A percentile compares a stretch with the other conserved stretches of the same genome.
phyloP scores from a whole-genome alignment of 1,139 yeast species.

The Ashbya aceris region DNA sequence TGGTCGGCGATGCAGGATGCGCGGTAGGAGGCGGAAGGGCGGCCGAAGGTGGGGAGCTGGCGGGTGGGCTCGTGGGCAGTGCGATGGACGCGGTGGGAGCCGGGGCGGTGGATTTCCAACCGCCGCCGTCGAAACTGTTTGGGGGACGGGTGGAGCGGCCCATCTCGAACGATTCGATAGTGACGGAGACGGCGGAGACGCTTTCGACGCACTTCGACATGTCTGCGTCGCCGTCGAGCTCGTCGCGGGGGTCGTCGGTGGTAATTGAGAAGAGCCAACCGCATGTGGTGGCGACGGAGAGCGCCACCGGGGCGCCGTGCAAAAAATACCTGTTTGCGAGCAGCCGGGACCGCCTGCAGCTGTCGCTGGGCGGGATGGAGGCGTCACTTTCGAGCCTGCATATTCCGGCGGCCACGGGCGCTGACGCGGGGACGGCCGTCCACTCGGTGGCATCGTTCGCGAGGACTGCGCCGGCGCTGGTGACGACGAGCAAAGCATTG shows the following conservation, averaged over 20 bases:
- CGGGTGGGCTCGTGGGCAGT: too few relatives aligned
- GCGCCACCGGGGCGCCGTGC: background rate
- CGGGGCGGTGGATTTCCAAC: background rate
- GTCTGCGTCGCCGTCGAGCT: slow-evolving; percentile 12
- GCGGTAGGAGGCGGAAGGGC: too few relatives aligned
- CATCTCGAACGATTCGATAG: slow-evolving; percentile 27
- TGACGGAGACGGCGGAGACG: slow-evolving; percentile 23
- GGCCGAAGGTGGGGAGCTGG: too few relatives aligned
- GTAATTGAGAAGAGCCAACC: slow-evolving; percentile 10
- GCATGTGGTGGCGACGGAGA: background rate
- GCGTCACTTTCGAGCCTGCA: background rate
- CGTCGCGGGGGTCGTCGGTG: slow-evolving; percentile 17
- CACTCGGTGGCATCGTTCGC: slow-evolving; percentile 9
- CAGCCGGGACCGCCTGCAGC: too few relatives aligned
- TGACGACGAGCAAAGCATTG: slow-evolving; percentile 13
- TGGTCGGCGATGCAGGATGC: too few relatives aligned
- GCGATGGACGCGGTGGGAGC: too few relatives aligned
- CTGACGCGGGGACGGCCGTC: background rate
- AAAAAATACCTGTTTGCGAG: background rate
- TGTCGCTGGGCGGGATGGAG: too few relatives aligned
- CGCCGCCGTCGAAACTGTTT: background rate
- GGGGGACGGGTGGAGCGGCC: slow-evolving; percentile 19
- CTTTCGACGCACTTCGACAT: slow-evolving; percentile 18
- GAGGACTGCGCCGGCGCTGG: slow-evolving; percentile 23
- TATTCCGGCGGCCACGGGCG: background rate